Conservation (phyloP, 2,329 filamentous ascomycete species). For the Exophiala spinifera region DNA sequence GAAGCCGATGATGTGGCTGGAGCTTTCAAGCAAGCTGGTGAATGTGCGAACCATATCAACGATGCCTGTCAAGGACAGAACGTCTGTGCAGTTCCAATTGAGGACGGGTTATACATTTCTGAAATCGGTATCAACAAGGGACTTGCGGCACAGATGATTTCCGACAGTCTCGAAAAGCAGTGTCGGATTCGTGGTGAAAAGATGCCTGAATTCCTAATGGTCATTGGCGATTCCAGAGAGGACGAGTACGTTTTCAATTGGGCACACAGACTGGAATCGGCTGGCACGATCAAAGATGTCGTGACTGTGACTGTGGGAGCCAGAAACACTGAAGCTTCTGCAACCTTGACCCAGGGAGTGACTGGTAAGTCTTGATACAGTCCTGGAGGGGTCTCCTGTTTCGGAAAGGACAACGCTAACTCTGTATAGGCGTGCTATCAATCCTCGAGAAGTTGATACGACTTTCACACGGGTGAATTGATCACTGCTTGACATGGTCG, state of each 20-base stretch:
- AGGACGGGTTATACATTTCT: constrained; percentile 79
- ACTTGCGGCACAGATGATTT: constrained; percentile 71
- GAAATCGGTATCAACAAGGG: constrained; percentile 83
- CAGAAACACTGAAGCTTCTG: constrained; percentile 81
- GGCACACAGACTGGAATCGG: constrained; percentile 72
- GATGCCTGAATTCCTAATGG: constrained; percentile 76
- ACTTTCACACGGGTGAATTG: background rate
- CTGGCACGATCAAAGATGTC: constrained; percentile 62
- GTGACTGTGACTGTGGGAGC: constrained; percentile 83
- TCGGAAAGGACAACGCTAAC: no score
- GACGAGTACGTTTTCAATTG: constrained; percentile 93
- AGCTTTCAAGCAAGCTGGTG: constrained; percentile 75
- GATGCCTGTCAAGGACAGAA: constrained; percentile 81
- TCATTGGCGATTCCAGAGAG: constrained; percentile 85
- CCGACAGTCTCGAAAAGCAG: constrained; percentile 59
- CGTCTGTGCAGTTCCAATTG: constrained; percentile 77
- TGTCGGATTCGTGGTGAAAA: constrained; percentile 39
- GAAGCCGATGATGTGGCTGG: constrained; percentile 72
- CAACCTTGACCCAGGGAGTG: constrained; percentile 85
- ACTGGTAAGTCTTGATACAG: constrained; percentile 58
- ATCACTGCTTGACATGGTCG: background rate
- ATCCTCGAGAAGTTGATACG: constrained; percentile 22
- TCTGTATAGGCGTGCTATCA: constrained; percentile 16
- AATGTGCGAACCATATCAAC: constrained; percentile 93
- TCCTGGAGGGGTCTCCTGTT: no score